Base-by-base conservation (phyloP, 2,329 filamentous ascomycete species). In the Colletotrichum viniferum region DNA sequence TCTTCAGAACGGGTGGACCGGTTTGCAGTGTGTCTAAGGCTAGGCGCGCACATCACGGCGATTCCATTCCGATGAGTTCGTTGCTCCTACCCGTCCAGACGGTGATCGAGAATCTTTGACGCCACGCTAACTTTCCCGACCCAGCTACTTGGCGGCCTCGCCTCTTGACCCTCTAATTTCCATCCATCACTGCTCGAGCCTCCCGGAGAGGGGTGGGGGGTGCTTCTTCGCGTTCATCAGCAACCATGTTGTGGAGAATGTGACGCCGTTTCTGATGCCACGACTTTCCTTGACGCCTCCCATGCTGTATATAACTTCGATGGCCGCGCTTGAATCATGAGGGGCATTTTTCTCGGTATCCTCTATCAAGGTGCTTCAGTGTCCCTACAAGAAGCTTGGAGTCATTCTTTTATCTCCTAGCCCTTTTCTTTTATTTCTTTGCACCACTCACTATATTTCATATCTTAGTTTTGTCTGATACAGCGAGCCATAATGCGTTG, bases 401-500 rank as follows among this genome's bases (percentile, higher is more conserved):
- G 38, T 64, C 69, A 28, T 43, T 67, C 26, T 48, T 48, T 67
- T 21, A 48, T 67, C 55, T 34, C 26, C 32, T 43, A 10, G 32
- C 8, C 14, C 32, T 30, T 36, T 36, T 4, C 14, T 43, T 14
- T 26, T 13, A 26, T n/a, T 55, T 43, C 32, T 28, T 48, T 58
- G 10, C 28, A 60, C 26, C 55, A 30, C 12, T 48, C n/a, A n/a
- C 14, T 24, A 16, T 55, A 16, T 24, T 38, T 26, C 32, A 24
- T 5, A 18, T 9, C 16, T 24, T 13, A 52, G 43, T 52, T 48
- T 24, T 30, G 26, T 36, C n/a, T 55, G 24, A 36, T 30, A 60
- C 65, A 69, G 56, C 16, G n/a, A 60, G 14, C 64, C 62, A 77
- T 58, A 14, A 82, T 82, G 81, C 81, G 78, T 76, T 69, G 80